A percentile compares a stretch with the other conserved stretches of the same genome.
phyloP scores from a whole-genome alignment of 495 filamentous ascomycete genomes.

The Melanomma pulvis-pyrius region DNA sequence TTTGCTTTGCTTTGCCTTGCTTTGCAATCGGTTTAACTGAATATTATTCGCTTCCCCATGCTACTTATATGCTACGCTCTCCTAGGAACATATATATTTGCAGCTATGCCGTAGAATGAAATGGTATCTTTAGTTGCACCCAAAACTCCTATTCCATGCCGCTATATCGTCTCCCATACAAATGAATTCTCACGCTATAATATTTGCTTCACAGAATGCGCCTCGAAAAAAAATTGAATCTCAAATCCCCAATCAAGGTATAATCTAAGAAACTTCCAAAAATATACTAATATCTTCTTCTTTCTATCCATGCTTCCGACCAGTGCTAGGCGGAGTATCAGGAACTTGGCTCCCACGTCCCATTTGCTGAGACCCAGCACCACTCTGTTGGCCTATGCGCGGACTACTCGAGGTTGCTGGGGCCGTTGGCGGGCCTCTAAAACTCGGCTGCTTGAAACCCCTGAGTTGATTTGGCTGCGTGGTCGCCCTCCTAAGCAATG shows the following conservation, averaged over 20 bases:
- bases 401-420: slow-evolving; percentile 35
- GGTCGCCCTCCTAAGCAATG: slow-evolving; percentile 33
- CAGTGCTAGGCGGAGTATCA: slow-evolving; percentile 35
- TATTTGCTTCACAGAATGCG: no score
- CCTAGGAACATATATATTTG: background rate
- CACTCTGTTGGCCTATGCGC: slow-evolving; percentile 12
- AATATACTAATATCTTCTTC: background rate
- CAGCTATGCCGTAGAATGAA: background rate
- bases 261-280: background rate
- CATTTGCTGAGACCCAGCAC: background rate
- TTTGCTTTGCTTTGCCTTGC: no score
- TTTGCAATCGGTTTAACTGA: background rate
- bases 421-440: slow-evolving; percentile 30
- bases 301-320: slow-evolving; percentile 11
- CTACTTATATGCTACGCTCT: background rate
- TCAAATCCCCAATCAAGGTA: no score
- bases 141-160: background rate
- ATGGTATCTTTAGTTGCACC: slow-evolving; percentile 21
- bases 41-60: background rate
- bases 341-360: slow-evolving; percentile 8
- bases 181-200: no score
- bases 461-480: slow-evolving; percentile 17
- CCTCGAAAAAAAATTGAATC: no score
- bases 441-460: slow-evolving; percentile 22
- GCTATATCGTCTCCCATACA: no score